Evolutionary conservation across 805 yeast genomes (phyloP), one percentile per base, ranked within the genome.

Genomic region (Yarrowia osloensis): DNA sequence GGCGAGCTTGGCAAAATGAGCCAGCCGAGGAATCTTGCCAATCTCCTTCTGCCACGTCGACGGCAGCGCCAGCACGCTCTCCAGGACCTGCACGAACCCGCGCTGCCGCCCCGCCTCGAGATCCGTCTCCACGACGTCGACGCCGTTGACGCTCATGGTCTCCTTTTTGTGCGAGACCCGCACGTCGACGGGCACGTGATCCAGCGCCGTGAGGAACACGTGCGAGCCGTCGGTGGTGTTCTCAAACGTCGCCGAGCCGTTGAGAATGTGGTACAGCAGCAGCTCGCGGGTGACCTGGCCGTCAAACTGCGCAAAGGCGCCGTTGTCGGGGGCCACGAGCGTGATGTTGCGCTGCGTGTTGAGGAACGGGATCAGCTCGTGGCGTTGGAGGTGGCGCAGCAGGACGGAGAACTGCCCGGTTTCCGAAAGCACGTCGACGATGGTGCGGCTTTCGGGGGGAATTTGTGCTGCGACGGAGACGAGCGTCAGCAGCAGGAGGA

Each of bases 261-360:
- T 72, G 17, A 83, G 73, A 7, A 79, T 68, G 71, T 83, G 74
- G 46, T 73, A 73, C 19, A 73, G 67, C 29, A 73, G 61, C 49
- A 68, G 57, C 17, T 73, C 74, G 24, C 65, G 46, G 28, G 75
- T 71, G 57, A 73, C 55, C 22, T 31, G 40, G 12, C 44, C 57
- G 12, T 21, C 54, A n/a, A 67, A 66, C 24, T 70, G 69, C 6
- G 78, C 79, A 75, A 89, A 90, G 0, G 97, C 97, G 70, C 88
- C 86, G 74, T 91, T 91, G 13, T 88, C 82, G 0, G 97, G 96
- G 1, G 96, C 96, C 46, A 89, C 74, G n/a, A 91, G 76, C 0
- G 97, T 90, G 67, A 88, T 84, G 74, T 89, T 88, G 26, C 78
- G 77, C 68, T 88, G 74, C 22, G 77, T 77, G 73, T 89, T 90